Evolutionary conservation across 805 yeast species (phyloP), one percentile per base, ranked within the genome.

Genomic region (Nematodospora valgi): DNA sequence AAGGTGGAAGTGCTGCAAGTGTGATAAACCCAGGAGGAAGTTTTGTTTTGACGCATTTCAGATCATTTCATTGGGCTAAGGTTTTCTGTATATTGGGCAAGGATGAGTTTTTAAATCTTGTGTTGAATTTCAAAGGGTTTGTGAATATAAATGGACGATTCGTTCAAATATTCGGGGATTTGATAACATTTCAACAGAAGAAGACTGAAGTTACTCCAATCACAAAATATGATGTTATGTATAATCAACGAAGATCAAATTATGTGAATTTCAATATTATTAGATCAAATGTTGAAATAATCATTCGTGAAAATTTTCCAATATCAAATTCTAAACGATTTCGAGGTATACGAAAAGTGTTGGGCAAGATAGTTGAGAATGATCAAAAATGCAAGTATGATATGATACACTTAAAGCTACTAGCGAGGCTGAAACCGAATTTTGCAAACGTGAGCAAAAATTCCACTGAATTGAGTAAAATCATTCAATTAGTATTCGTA

Each of bases 11-110:
- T n/a, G n/a, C n/a, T n/a, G n/a, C n/a, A n/a, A 43, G 46, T 2
- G 52, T 59, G 5, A 49, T 57, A 6, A 74, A 68, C 38, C 53
- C 58, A 2, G 40, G 37, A 17, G 48, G 49, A 3, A 56, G 51
- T 40, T 54, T 67, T n/a, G 55, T 56, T 16, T 62, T 64, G 3
- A 56, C 62, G 12, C 35, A 52, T 2, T 41, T 82, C 13, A 77
- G 76, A 39, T 49, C 62, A 4, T 45, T 58, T 3, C 41, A 50
- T 2, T 79, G 85, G 78, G 62, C 63, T 20, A 41, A 48, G 3
- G 28, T 78, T 0, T 72, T 59, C 38, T 40, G 38, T 2, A 20
- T 54, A 1, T 42, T 77, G 2, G 82, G 81, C 0, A 48, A 54
- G 6, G 37, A 38, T 1, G 37, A 39, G 1, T 78, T 79, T 46